Conservation (phyloP, 805 yeast genomes). For the Candida lessepsii region DNA sequence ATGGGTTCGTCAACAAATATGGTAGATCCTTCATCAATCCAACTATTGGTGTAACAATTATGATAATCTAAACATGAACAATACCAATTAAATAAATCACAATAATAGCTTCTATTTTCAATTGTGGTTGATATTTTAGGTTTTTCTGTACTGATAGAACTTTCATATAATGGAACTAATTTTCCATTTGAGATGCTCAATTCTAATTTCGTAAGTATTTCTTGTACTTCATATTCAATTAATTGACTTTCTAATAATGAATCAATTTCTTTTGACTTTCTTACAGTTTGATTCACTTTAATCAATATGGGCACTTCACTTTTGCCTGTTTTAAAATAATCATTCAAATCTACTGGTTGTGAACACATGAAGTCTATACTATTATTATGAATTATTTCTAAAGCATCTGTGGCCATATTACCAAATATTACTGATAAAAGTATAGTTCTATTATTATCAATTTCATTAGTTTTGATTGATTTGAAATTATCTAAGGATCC, state of each 20-base stretch:
- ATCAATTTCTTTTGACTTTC: background rate
- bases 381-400: constrained; percentile 14
- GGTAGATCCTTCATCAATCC: constrained; percentile 8
- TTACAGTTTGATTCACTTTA: background rate
- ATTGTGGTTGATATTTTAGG: background rate
- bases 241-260: background rate
- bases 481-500: background rate
- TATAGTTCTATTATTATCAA: constrained; percentile 3
- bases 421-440: constrained; percentile 22
- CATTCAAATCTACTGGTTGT: background rate
- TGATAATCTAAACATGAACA: constrained; percentile 30
- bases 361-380: background rate
- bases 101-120: background rate
- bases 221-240: background rate
- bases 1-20: background rate
- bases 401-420: constrained; percentile 16
- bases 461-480: background rate
- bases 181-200: background rate
- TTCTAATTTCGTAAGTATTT: background rate
- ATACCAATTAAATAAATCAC: constrained; percentile 24
- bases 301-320: background rate
- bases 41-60: constrained; percentile 11
- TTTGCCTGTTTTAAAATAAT: constrained; percentile 1
- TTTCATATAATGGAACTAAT: background rate
- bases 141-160: background rate